These are phyloP conservation scores for Marasmius oreades DNA, from an alignment of 1,284 basidiomycete species.

Conservation along the genomic window DNA sequence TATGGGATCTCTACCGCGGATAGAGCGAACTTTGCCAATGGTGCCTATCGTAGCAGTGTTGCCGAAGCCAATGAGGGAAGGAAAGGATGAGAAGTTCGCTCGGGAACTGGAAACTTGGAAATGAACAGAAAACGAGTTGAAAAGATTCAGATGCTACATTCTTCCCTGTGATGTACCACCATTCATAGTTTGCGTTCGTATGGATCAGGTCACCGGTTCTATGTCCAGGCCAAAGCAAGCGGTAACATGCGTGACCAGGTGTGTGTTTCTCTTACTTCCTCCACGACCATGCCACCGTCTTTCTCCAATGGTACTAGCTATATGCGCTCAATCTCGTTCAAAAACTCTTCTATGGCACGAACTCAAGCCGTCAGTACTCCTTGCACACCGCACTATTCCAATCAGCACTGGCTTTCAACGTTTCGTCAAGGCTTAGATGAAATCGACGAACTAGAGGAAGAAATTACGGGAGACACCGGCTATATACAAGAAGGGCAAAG, in stretches of 20 bases:
- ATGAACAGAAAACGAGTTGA: too few relatives aligned
- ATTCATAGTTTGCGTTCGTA: too few relatives aligned
- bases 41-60: too few relatives aligned
- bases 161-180: too few relatives aligned
- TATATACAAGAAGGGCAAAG: not conserved
- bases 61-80: too few relatives aligned
- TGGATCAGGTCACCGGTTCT: too few relatives aligned
- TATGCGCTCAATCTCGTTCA: not conserved
- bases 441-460: conserved; percentile 1
- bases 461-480: not conserved
- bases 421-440: not conserved
- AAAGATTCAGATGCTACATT: too few relatives aligned
- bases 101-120: too few relatives aligned
- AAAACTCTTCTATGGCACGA: not conserved
- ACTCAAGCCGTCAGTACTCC: not conserved
- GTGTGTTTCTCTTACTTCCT: not conserved
- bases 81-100: too few relatives aligned
- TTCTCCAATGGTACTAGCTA: not conserved
- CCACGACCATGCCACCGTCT: not conserved
- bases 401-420: not conserved
- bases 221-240: too few relatives aligned
- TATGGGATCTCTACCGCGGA: too few relatives aligned
- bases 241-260: not conserved
- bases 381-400: not conserved
- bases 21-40: too few relatives aligned